These are phyloP conservation scores for Pestalotiopsis sp. DNA, from an alignment of 2,329 filamentous ascomycete species.

Conservation along the genomic window DNA sequence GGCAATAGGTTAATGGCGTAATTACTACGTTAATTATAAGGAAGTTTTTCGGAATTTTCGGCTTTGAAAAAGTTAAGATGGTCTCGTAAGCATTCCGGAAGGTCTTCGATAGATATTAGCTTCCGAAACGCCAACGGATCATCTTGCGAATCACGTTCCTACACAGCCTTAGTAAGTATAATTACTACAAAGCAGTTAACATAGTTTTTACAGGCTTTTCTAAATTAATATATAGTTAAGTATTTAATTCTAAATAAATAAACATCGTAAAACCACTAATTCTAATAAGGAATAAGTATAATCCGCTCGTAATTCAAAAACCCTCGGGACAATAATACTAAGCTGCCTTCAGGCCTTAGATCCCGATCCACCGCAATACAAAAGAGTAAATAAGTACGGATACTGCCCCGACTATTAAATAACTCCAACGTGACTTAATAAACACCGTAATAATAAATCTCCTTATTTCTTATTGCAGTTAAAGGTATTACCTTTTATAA, in stretches of 20 bases:
- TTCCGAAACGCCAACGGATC: too few species aligned
- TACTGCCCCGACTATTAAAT: background rate
- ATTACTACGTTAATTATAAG: too few species aligned
- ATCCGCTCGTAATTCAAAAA: background rate
- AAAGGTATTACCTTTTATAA: background rate
- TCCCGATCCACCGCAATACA: background rate
- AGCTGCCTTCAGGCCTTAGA: background rate
- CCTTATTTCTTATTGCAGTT: background rate
- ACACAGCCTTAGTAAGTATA: too few species aligned
- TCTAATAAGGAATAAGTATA: background rate
- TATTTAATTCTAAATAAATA: background rate
- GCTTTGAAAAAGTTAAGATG: too few species aligned
- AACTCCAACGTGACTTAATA: background rate
- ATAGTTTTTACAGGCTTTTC: background rate
- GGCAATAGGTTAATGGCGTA: too few species aligned
- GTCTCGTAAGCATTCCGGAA: too few species aligned
- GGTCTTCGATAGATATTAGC: too few species aligned
- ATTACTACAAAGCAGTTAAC: background rate
- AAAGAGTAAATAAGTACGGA: background rate
- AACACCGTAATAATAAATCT: background rate
- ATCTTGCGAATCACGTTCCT: too few species aligned
- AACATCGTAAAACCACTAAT: background rate
- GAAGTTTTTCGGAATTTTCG: too few species aligned
- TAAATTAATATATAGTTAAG: background rate
- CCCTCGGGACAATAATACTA: background rate